phyloP scores from a whole-genome alignment of 2,329 filamentous ascomycete species.

The Curvularia hawaiiensis region DNA sequence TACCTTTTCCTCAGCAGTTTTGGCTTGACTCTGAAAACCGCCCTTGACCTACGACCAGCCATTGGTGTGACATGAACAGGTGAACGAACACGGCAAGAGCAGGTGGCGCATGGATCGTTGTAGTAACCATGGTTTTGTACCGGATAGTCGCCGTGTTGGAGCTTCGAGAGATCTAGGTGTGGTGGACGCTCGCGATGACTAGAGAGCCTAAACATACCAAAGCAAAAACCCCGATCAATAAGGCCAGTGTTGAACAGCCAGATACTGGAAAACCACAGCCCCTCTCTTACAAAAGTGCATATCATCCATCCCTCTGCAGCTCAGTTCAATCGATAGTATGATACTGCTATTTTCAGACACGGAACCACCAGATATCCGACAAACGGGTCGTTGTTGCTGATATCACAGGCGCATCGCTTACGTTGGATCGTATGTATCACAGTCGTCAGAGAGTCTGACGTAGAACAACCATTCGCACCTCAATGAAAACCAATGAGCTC shows the following conservation, averaged over 20 bases:
- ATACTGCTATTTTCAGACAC: background rate
- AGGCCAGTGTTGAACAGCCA: background rate
- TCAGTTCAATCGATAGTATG: background rate
- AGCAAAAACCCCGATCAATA: background rate
- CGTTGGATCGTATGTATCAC: too few relatives aligned
- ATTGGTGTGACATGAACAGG: constrained; percentile 21
- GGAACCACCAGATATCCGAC: background rate
- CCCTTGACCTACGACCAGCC: constrained; percentile 26
- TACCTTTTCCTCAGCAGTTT: constrained; percentile 28
- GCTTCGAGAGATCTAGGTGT: constrained; percentile 23
- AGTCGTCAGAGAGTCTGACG: too few relatives aligned
- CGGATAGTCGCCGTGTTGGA: constrained; percentile 23
- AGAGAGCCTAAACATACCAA: constrained; percentile 15
- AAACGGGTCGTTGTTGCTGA: background rate
- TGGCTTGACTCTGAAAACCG: constrained; percentile 25
- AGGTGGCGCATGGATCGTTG: constrained; percentile 15
- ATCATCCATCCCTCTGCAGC: background rate
- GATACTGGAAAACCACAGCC: background rate
- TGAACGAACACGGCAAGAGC: constrained; percentile 18
- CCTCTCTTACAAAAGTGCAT: background rate
- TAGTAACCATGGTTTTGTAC: constrained; percentile 20
- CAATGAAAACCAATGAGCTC: too few relatives aligned
- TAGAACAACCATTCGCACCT: too few relatives aligned
- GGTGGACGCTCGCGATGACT: constrained; percentile 17
- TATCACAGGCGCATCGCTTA: too few relatives aligned